Evolutionary conservation across 768 basidiomycete genomes (phyloP).

Genomic region (Macrolepiota albuminosa): DNA sequence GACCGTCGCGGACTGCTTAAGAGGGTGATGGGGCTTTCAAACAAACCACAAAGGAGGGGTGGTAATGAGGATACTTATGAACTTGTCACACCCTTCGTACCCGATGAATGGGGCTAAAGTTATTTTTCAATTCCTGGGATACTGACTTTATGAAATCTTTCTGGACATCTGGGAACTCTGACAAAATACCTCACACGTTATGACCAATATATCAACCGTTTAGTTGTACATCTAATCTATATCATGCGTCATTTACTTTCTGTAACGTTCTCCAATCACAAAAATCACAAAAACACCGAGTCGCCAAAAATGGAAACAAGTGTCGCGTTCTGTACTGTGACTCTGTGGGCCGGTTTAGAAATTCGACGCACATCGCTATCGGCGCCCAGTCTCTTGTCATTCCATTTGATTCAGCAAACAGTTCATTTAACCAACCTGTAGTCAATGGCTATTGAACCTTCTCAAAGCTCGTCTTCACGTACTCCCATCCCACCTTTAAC

Average conservation of each 20-base stretch:
- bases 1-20: constrained; percentile 50
- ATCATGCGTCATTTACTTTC: neutral
- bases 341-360: neutral
- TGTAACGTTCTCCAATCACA: neutral
- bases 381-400: neutral
- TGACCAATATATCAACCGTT: neutral
- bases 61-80: constrained; percentile 79
- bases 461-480: constrained; percentile 20
- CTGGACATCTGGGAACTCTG: neutral
- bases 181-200: constrained; percentile 1
- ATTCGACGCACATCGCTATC: neutral
- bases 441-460: constrained; percentile 12
- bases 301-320: constrained; percentile 1
- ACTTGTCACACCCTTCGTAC: constrained; percentile 76
- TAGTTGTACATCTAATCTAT: neutral
- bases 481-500: constrained; percentile 42
- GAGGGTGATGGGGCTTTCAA: constrained; percentile 52
- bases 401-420: neutral
- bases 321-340: neutral
- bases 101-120: constrained; percentile 64
- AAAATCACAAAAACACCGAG: neutral
- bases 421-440: neutral
- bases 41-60: constrained; percentile 39
- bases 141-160: neutral
- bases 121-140: neutral